Conservation (phyloP, 2,329 filamentous ascomycete genomes). For the Pleoardoris graminearum region DNA sequence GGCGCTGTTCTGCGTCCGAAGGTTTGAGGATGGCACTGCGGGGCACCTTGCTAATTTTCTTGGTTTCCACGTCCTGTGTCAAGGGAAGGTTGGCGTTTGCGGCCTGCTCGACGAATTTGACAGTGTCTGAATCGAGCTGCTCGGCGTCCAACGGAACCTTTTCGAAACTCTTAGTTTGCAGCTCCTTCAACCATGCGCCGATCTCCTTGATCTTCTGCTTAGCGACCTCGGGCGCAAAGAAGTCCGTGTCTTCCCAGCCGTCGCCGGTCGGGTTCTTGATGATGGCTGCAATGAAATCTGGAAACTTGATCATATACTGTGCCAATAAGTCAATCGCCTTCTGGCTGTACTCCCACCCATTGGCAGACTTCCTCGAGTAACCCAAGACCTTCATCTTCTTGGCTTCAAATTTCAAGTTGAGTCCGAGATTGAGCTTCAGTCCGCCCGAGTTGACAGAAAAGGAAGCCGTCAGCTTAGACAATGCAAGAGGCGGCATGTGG, state of each 20-base stretch:
- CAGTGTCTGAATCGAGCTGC: slow-evolving; percentile 89
- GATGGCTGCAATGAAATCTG: slow-evolving; percentile 90
- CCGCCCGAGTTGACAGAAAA: slow-evolving; percentile 84
- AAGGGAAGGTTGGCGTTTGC: slow-evolving; percentile 60
- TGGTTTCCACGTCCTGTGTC: slow-evolving; percentile 54
- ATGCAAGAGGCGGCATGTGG: slow-evolving; percentile 77
- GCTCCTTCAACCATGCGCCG: slow-evolving; percentile 85
- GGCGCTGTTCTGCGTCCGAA: slow-evolving; percentile 90
- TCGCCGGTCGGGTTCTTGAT: slow-evolving; percentile 83
- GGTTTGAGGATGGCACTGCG: slow-evolving; percentile 88
- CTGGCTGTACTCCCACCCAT: slow-evolving; percentile 94
- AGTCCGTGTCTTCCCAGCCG: slow-evolving; percentile 80
- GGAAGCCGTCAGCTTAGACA: slow-evolving; percentile 95
- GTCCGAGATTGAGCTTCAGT: slow-evolving; percentile 81
- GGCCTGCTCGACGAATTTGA: slow-evolving; percentile 75
- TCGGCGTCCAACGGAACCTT: slow-evolving; percentile 95
- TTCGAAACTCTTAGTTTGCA: slow-evolving; percentile 91
- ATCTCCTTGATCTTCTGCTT: slow-evolving; percentile 89
- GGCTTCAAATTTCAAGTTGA: slow-evolving; percentile 96
- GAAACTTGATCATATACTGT: slow-evolving; percentile 91
- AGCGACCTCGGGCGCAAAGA: slow-evolving; percentile 76
- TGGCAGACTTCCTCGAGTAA: slow-evolving; percentile 83
- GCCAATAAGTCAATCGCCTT: slow-evolving; percentile 79
- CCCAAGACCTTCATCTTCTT: slow-evolving; percentile 95
- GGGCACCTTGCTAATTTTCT: slow-evolving; percentile 78